Percentiles rank a stretch among this genome's conserved stretches.
Evolutionary conservation across 192 early-diverging fungal genomes (phyloP).

Genomic region (Dispira parvispora): DNA sequence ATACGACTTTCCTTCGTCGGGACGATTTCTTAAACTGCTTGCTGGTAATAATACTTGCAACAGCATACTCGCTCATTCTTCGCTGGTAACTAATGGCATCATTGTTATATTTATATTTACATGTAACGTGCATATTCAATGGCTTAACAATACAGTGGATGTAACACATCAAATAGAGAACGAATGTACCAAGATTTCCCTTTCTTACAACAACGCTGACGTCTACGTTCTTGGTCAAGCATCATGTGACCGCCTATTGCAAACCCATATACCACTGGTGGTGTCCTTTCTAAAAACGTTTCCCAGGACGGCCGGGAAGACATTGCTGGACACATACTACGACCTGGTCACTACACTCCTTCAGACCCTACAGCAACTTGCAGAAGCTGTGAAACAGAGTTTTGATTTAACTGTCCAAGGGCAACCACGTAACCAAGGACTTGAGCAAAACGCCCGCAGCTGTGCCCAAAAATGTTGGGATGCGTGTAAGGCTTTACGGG

Average conservation of each 20-base stretch:
- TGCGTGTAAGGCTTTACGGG: neutral
- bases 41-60: too few species aligned
- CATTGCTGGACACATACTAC: constrained; percentile 1
- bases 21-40: too few species aligned
- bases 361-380: neutral
- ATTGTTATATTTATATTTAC: too few species aligned
- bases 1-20: too few species aligned
- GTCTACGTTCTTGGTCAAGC: constrained; percentile 1
- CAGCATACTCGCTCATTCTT: too few species aligned
- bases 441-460: neutral
- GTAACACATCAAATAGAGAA: neutral
- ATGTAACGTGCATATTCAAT: too few species aligned
- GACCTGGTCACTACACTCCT: neutral
- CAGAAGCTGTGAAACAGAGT: neutral
- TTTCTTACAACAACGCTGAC: neutral
- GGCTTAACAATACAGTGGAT: too few species aligned
- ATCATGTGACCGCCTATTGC: constrained; percentile 1
- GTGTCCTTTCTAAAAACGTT: constrained; percentile 9
- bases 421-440: neutral
- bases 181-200: constrained; percentile 9
- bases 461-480: constrained; percentile 3
- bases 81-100: too few species aligned
- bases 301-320: neutral
- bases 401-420: neutral
- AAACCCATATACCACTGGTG: constrained; percentile 3